Conservation (phyloP, 768 basidiomycete genomes). For the Mycena pura region DNA sequence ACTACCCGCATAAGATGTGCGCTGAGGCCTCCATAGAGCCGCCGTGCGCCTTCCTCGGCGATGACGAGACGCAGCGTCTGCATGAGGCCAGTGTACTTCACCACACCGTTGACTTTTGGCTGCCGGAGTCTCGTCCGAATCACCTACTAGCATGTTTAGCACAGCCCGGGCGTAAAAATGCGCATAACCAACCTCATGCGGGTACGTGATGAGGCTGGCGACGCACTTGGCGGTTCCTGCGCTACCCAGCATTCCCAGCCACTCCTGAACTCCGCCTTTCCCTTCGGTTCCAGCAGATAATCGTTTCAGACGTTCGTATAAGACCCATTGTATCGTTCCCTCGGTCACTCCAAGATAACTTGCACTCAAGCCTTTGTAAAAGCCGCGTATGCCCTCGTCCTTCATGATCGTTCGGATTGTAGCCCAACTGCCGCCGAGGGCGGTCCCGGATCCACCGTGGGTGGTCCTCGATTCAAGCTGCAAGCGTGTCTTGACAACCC, state of each 20-base stretch:
- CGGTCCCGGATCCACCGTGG: conserved; percentile 23
- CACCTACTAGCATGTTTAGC: conserved; percentile 63
- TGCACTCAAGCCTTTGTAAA: conserved; percentile 95
- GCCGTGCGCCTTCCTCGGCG: conserved; percentile 86
- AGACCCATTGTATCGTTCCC: conserved; percentile 95
- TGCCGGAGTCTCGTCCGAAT: conserved; percentile 92
- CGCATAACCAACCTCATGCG: conserved; percentile 82
- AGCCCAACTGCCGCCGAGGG: conserved; percentile 59
- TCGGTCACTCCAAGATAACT: conserved; percentile 96
- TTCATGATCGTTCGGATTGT: conserved; percentile 78
- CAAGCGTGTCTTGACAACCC: conserved; percentile 98
- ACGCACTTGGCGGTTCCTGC: conserved; percentile 94
- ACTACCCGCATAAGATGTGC: conserved; percentile 97
- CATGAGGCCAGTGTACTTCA: conserved; percentile 85
- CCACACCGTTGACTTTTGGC: conserved; percentile 75
- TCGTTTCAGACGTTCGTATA: conserved; percentile 92
- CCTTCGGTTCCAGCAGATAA: conserved; percentile 62
- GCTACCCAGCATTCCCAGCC: conserved; percentile 85
- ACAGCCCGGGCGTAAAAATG: conserved; percentile 4
- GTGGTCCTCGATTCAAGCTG: conserved; percentile 59
- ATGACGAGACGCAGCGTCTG: conserved; percentile 89
- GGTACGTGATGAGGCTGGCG: conserved; percentile 95
- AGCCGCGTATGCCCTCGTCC: conserved; percentile 84
- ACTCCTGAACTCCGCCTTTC: conserved; percentile 65
- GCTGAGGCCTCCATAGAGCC: conserved; percentile 89